These are phyloP conservation scores for Cercospora citrullina DNA, from an alignment of 2,329 filamentous ascomycete genomes.

Conservation along the genomic window DNA sequence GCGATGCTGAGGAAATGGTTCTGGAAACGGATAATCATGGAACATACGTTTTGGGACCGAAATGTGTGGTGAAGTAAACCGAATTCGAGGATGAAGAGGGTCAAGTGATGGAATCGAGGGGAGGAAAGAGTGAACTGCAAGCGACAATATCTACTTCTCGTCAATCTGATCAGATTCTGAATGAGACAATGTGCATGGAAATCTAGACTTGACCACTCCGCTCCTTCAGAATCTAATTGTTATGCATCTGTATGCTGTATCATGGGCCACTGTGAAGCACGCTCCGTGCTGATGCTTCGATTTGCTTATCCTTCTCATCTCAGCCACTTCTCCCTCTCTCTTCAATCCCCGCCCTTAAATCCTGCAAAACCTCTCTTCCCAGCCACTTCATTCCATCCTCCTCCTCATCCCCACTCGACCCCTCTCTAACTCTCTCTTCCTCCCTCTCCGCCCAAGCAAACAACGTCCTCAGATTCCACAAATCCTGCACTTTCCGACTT, in stretches of 20 bases:
- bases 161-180: no score
- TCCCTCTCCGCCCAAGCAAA: conserved; percentile 65
- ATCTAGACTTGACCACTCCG: no score
- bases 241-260: not conserved
- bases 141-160: no score
- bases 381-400: conserved; percentile 51
- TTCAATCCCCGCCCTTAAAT: conserved; percentile 53
- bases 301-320: not conserved
- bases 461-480: conserved; percentile 63
- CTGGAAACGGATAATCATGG: not conserved
- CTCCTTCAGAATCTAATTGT: no score
- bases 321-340: conserved; percentile 36
- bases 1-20: not conserved
- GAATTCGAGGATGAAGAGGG: no score
- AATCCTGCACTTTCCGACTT: conserved; percentile 55
- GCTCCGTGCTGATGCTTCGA: not conserved
- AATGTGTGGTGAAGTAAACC: not conserved
- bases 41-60: not conserved
- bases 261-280: not conserved
- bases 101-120: no score
- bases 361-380: conserved; percentile 57
- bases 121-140: no score
- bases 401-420: not conserved
- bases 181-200: no score
- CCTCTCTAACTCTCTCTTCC: conserved; percentile 11